Evolutionary conservation across 352 stramenopile genomes (phyloP), one percentile per base, ranked within the genome.

Genomic region (Globisporangium solare): DNA sequence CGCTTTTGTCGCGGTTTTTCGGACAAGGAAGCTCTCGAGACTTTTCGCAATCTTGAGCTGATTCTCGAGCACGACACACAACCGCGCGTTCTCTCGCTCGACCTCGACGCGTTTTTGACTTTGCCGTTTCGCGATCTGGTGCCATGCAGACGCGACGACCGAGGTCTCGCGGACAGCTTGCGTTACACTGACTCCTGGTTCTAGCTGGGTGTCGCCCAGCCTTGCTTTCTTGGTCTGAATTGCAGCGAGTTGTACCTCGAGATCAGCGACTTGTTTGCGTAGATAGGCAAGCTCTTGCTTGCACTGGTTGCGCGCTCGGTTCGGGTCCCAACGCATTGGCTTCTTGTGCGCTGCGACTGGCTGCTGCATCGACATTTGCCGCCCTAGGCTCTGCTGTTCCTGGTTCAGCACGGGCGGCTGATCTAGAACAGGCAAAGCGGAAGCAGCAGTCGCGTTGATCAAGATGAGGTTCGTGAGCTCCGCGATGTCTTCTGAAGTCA

Each of bases 21-120:
- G 37, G 37, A 42, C 6, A 17, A 83, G 47, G n/a, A 76, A 52
- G 27, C 55, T 64, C 47, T 82, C 63, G 17, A 86, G 63, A 18
- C 61, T 67, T 48, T 70, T 79, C 31, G 66, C 67, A n/a, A 80
- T 56, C 49, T 73, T 70, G 51, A 83, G 70, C 50, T 83, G 76
- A 27, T 70, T 67, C 45, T 71, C 61, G 3, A 86, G 55, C 62
- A 79, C 27, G 2, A 65, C 43, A 20, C 69, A 71, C 6, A 79
- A 49, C 8, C 55, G 57, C 2, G 64, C 50, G 50, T 71, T 74
- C 31, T 78, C 67, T 4, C 49, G 61, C 42, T 78, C 60, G 21
- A 63, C 51, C 18, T 63, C 10, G 32, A 66, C 54, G 22, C 56
- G 43, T 57, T 51, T 6, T 3, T 21, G 54, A 42, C 35, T 41